Base-by-base conservation (phyloP, 148 eudicot species). In the Nepenthes gracilis region DNA sequence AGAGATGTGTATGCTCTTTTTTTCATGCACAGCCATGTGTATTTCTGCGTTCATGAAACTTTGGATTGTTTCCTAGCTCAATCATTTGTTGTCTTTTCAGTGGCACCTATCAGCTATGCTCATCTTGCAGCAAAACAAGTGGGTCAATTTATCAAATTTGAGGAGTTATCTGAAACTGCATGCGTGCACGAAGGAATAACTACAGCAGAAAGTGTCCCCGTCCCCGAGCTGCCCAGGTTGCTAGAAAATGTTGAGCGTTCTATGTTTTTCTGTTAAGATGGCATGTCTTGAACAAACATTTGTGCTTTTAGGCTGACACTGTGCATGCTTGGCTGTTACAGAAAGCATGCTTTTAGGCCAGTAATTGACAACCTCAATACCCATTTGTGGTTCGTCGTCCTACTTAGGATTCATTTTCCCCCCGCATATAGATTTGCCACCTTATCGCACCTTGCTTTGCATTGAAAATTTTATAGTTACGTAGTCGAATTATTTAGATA, bases 101-200 rank as follows among this genome's bases (percentile, higher is more conserved):
- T 85, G 71, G 97, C 99, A 63, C 99, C 99, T 40, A 72, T 94
- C 70, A 77, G 77, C 53, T 94, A 94, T 71, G 82, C 82, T 45
- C 78, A 71, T 62, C 62, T 74, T 23, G 78, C 82, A 47, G 78
- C 78, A 2, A 52, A 57, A 10, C 78, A 78, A 37, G 54, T 74
- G 1, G 69, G 70, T 2, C 78, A 74, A 37, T 74, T 78, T 62
- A 59, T 71, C 14, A 71, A 74, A 67, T 45, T 71, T 2, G 82
- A 74, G 13, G 75, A 70, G 13, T 33, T 64, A 9, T 59, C 65
- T 0, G 75, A 77, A 34, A 57, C 66, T 6, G 43, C 72, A 1
- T 70, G 77, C 1, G 55, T 60, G 33, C 71, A 66, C 2, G 77
- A 68, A 2, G 69, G 66, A 23, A 3, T 59, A 32, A 55, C 70